Base-by-base conservation (phyloP, 176 grass and related monocot genomes). In the Carex scoparia region DNA sequence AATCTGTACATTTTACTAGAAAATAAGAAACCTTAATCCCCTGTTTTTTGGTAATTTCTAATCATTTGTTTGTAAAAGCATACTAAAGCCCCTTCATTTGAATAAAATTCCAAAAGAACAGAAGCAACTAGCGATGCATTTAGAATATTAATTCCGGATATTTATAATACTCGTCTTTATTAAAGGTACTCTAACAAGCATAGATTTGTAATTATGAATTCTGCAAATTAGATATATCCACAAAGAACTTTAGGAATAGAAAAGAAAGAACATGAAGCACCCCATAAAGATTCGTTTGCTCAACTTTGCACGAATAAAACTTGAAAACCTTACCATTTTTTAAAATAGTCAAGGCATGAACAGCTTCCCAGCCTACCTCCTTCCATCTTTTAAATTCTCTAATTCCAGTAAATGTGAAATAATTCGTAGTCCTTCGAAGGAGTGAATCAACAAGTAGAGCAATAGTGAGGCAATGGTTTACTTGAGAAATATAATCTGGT, bases 271-370 rank as follows among this genome's bases (percentile, higher is more conserved):
- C 57, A 60, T 60, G 46, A 49, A 49, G 0, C 46, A 10, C 57
- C 16, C n/a, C 1, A 15, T 7, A 35, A 68, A 13, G 30, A 68
- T 68, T 37, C 13, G 37, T 13, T 18, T 8, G 13, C 4, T 38
- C 66, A 68, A 68, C 10, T 68, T 68, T 8, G 37, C 27, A 15
- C 8, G 3, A 68, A 13, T 1, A 42, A 60, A 44, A 70, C 35
- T 44, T 18, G 1, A 44, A 70, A 70, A 44, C 3, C 35, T 70
- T 70, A 70, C 67, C 37, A 0, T n/a, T 14, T 42, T 70, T 70
- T n/a, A 70, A 70, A 70, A 70, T 35, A 70, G 67, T 70, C 12
- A 70, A 40, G 3, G 37, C 33, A 70, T 70, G 67, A 70, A 70
- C 14, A n/a, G 67, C 67, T 70, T 70, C 67, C 67, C 67, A 70